Conservation (phyloP, 495 filamentous ascomycete genomes). For the Glutinoglossum americanum region DNA sequence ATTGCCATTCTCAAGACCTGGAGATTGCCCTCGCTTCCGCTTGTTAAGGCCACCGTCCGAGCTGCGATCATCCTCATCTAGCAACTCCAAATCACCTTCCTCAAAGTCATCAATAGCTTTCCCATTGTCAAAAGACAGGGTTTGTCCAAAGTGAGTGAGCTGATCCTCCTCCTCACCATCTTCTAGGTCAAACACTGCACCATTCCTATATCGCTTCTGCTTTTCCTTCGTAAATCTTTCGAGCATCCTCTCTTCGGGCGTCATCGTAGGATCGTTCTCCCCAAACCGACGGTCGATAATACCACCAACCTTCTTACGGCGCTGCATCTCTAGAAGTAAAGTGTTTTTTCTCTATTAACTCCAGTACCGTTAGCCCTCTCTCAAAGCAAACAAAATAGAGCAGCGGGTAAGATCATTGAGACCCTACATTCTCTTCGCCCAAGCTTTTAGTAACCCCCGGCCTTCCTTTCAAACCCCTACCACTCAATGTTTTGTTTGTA, state of each 20-base stretch:
- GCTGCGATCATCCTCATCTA: conserved; percentile 26
- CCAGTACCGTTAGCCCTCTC: not conserved
- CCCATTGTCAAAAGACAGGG: conserved; percentile 50
- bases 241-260: conserved; percentile 78
- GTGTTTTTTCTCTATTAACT: conserved; percentile 45
- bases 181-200: conserved; percentile 73
- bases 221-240: conserved; percentile 79
- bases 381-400: not conserved
- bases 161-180: conserved; percentile 44
- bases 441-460: conserved; percentile 68
- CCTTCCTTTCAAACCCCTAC: conserved; percentile 32
- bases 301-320: conserved; percentile 72
- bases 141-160: conserved; percentile 68
- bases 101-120: conserved; percentile 41
- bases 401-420: not conserved
- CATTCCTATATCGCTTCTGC: conserved; percentile 44
- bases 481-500: conserved; percentile 32
- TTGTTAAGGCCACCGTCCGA: conserved; percentile 24
- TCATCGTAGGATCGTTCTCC: conserved; percentile 85
- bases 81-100: conserved; percentile 16
- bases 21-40: conserved; percentile 40
- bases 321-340: conserved; percentile 65
- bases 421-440: conserved; percentile 63
- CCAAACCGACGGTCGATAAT: conserved; percentile 87
- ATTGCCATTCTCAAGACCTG: conserved; percentile 20